A percentile compares a stretch with the other conserved stretches of the same genome.
Evolutionary conservation across 768 basidiomycete genomes (phyloP).

Genomic region (Suillus bovinus): DNA sequence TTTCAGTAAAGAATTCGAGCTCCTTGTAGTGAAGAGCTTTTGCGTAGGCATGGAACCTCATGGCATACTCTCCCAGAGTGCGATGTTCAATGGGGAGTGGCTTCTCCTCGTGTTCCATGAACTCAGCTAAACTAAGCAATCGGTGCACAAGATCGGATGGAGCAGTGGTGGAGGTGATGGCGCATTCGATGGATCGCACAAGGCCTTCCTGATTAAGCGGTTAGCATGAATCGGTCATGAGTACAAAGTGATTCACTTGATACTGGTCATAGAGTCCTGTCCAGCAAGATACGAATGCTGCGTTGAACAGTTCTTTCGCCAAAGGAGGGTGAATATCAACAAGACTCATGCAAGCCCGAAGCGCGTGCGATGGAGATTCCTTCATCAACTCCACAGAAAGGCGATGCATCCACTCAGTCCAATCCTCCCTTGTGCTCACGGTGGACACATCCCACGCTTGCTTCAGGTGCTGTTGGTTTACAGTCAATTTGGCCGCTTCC

Average conservation of each 20-base stretch:
- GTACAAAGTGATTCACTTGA: conserved; percentile 55
- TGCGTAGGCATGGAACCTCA: conserved; percentile 92
- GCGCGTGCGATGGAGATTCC: conserved; percentile 97
- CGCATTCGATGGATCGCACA: conserved; percentile 84
- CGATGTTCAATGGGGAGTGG: conserved; percentile 91
- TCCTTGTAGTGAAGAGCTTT: conserved; percentile 99
- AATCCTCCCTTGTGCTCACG: conserved; percentile 79
- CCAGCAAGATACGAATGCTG: conserved; percentile 98
- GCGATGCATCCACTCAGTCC: conserved; percentile 94
- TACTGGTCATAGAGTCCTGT: conserved; percentile 93
- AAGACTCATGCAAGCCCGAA: conserved; percentile 92
- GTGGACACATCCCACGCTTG: conserved; percentile 92
- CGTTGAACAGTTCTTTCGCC: conserved; percentile 94
- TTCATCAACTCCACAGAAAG: conserved; percentile 96
- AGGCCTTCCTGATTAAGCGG: conserved; percentile 75
- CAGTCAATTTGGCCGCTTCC: conserved; percentile 85
- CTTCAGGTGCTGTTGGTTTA: conserved; percentile 97
- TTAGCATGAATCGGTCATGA: conserved; percentile 10
- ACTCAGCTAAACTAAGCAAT: conserved; percentile 91
- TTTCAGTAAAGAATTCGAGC: conserved; percentile 92
- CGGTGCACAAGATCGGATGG: conserved; percentile 90
- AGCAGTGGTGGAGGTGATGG: conserved; percentile 74
- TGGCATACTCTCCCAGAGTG: conserved; percentile 90
- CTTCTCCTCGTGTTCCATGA: conserved; percentile 99
- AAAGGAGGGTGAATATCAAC: conserved; percentile 91